Evolutionary conservation across 768 basidiomycete genomes (phyloP).

Genomic region (Asterophora lycoperdoides): DNA sequence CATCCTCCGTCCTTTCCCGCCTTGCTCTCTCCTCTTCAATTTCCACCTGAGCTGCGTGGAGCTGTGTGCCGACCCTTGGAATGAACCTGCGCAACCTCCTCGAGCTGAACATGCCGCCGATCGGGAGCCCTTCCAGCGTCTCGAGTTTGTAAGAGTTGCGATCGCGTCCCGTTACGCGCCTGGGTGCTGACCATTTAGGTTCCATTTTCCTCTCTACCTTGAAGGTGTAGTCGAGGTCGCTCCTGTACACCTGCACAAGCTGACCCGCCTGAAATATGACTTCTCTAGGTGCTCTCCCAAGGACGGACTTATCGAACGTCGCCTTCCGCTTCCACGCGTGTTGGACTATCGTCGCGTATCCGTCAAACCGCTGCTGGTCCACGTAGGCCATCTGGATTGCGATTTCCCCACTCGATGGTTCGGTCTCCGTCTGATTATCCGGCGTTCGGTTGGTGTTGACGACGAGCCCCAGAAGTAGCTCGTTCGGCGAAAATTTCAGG

Average conservation of each 20-base stretch:
- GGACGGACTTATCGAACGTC: not conserved
- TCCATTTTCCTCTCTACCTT: slow-evolving; percentile 19
- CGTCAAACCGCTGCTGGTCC: not conserved
- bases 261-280: slow-evolving; percentile 6
- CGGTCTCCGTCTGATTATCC: no score
- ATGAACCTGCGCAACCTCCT: slow-evolving; percentile 16
- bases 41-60: slow-evolving; percentile 12
- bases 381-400: not conserved
- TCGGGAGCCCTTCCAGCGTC: slow-evolving; percentile 14
- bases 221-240: slow-evolving; percentile 7
- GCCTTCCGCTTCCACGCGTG: not conserved
- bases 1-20: not conserved
- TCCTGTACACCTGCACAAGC: slow-evolving; percentile 8
- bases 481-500: not conserved
- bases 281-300: not conserved
- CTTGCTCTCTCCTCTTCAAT: not conserved
- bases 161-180: slow-evolving; percentile 4
- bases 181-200: slow-evolving; percentile 26
- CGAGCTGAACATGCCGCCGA: slow-evolving; percentile 11
- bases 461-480: not conserved
- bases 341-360: not conserved
- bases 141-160: slow-evolving; percentile 20
- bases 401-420: not conserved
- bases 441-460: not conserved
- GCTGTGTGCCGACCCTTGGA: slow-evolving; percentile 15